Conservation (phyloP, 75 land plant genomes). For the Picea glauca region DNA sequence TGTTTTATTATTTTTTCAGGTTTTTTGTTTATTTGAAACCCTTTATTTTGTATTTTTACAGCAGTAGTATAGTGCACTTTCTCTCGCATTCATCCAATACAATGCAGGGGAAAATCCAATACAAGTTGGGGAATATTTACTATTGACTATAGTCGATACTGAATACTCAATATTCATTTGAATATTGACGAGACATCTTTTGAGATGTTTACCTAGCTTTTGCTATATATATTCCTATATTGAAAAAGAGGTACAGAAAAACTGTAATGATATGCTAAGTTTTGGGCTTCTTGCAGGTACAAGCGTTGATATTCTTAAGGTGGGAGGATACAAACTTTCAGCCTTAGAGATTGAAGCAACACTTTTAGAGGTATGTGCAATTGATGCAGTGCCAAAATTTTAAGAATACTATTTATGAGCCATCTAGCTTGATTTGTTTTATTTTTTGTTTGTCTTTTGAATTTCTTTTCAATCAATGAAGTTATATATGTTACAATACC, state of each 20-base stretch:
- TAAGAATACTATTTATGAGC: no score
- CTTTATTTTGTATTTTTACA: neutral
- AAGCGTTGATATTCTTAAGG: slow-evolving; percentile 96
- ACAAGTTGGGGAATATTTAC: neutral
- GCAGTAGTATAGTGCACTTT: no score
- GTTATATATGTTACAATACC: neutral
- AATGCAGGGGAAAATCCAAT: neutral
- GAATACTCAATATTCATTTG: no score
- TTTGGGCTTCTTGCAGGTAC: slow-evolving; percentile 47
- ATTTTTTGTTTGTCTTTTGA: no score
- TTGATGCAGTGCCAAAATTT: neutral
- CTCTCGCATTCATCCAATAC: no score
- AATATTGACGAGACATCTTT: no score
- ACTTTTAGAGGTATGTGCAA: slow-evolving; percentile 61
- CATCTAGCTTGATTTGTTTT: no score
- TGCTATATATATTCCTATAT: no score
- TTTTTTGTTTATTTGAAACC: neutral
- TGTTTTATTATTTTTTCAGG: neutral
- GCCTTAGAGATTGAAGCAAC: slow-evolving; percentile 96
- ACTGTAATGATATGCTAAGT: neutral
- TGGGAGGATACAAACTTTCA: slow-evolving; percentile 94
- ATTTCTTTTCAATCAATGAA: neutral
- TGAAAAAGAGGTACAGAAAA: neutral
- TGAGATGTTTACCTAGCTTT: no score
- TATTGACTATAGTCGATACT: no score